These are phyloP conservation scores for Parmales sp. DNA, from an alignment of 108 stramenopile species.

Conservation along the genomic window DNA sequence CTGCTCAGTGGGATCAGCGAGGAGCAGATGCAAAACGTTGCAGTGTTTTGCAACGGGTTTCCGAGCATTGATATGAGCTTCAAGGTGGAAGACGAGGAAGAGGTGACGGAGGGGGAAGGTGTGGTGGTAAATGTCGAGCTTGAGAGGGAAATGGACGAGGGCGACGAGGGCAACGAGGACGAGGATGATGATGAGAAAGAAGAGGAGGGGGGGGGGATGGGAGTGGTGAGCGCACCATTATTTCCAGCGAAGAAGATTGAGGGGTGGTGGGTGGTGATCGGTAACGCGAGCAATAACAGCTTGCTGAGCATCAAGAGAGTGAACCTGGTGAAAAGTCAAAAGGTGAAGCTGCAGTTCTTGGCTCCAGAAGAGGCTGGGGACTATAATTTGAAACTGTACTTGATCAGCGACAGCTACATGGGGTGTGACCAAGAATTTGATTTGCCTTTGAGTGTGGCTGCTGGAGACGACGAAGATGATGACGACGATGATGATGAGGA, in stretches of 20 bases:
- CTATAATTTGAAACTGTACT: constrained; percentile 80
- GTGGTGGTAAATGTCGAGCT: constrained; percentile 71
- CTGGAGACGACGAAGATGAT: constrained; percentile 46
- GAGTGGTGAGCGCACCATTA: constrained; percentile 69
- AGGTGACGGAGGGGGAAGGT: constrained; percentile 73
- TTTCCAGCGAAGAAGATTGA: constrained; percentile 87
- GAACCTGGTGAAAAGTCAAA: constrained; percentile 32
- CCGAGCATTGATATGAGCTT: constrained; percentile 88
- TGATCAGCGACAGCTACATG: constrained; percentile 96
- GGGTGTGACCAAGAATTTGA: constrained; percentile 94
- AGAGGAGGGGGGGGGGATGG: constrained; percentile 57
- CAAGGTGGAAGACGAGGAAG: constrained; percentile 69
- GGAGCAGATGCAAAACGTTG: constrained; percentile 77
- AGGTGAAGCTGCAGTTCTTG: constrained; percentile 71
- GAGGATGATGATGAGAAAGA: constrained; percentile 73
- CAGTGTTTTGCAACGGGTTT: constrained; percentile 94
- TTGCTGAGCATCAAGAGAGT: constrained; percentile 87
- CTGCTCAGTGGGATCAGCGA: constrained; percentile 62
- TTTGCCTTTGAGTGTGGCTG: constrained; percentile 68
- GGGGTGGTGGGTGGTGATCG: constrained; percentile 93
- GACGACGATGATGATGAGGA: constrained; percentile 36
- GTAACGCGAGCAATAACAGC: constrained; percentile 73
- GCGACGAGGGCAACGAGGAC: constrained; percentile 40
- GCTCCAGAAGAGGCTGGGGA: constrained; percentile 92
- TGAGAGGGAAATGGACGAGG: constrained; percentile 79